These are phyloP conservation scores for Artomyces pyxidatus DNA, from an alignment of 768 basidiomycete species.

Conservation along the genomic window DNA sequence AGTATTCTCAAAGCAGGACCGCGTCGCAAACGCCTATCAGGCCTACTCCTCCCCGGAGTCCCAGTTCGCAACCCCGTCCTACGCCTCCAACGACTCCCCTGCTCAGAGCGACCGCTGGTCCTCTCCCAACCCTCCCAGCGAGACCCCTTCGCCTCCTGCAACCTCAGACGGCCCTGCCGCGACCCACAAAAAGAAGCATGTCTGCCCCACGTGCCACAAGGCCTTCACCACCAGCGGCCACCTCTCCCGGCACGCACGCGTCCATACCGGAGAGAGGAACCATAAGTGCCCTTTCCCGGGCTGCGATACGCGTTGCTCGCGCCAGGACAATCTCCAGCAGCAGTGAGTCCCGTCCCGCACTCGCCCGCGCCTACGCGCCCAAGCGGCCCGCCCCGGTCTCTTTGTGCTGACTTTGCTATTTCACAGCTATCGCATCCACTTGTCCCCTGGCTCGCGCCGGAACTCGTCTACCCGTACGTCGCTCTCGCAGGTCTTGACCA, in stretches of 20 bases:
- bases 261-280: constrained; percentile 89
- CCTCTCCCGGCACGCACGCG: constrained; percentile 78
- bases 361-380: not conserved
- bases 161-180: not conserved
- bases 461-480: constrained; percentile 53
- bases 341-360: constrained; percentile 33
- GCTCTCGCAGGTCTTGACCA: not conserved
- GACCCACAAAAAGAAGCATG: constrained; percentile 31
- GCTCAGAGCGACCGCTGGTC: not conserved
- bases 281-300: constrained; percentile 95
- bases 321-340: constrained; percentile 80
- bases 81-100: not conserved
- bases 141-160: not conserved
- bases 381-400: not conserved
- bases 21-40: not conserved
- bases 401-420: not conserved
- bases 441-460: constrained; percentile 71
- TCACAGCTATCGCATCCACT: constrained; percentile 68
- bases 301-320: constrained; percentile 83
- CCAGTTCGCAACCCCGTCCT: not conserved
- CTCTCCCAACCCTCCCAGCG: not conserved
- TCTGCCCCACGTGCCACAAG: constrained; percentile 67
- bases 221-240: constrained; percentile 87
- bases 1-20: not conserved
- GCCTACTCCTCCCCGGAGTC: not conserved